Evolutionary conservation across 2,329 filamentous ascomycete species (phyloP).

Genomic region (Truncatella angustata): DNA sequence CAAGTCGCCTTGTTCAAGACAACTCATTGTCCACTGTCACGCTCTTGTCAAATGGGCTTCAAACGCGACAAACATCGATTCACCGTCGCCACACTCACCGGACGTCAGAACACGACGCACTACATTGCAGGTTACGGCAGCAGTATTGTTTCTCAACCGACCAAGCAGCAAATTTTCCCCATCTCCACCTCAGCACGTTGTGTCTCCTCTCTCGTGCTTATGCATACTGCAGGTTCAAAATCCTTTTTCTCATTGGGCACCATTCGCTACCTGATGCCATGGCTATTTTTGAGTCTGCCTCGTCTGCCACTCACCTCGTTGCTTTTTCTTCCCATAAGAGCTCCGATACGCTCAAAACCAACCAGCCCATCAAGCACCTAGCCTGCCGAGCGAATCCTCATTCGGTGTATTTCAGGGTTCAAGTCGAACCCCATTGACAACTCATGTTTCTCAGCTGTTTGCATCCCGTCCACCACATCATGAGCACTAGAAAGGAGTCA

Average conservation of each 20-base stretch:
- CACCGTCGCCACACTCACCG: background rate
- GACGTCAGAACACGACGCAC: conserved; percentile 1
- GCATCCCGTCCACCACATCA: conserved; percentile 25
- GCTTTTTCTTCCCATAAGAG: conserved; percentile 18
- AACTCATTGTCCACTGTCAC: no score
- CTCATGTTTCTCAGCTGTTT: conserved; percentile 21
- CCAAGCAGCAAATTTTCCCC: conserved; percentile 20
- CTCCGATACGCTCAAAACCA: conserved; percentile 16
- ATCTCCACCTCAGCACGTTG: conserved; percentile 26
- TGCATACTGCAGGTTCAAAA: conserved; percentile 17
- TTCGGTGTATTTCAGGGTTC: conserved; percentile 21
- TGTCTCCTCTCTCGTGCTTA: conserved; percentile 22
- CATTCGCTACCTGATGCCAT: conserved; percentile 26
- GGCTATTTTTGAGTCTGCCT: conserved; percentile 21
- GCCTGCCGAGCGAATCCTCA: conserved; percentile 23
- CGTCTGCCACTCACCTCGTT: conserved; percentile 18
- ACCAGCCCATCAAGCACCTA: conserved; percentile 15
- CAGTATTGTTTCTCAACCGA: conserved; percentile 17
- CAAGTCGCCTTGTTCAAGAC: no score
- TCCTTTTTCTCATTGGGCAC: conserved; percentile 32
- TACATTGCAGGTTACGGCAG: conserved; percentile 1
- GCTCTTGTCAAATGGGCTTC: background rate
- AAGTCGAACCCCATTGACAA: conserved; percentile 21
- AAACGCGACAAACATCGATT: background rate
- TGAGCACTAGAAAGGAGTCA: conserved; percentile 19